Evolutionary conservation across 768 basidiomycete species (phyloP), one percentile per base, ranked within the genome.

Genomic region (Suillus bovinus): DNA sequence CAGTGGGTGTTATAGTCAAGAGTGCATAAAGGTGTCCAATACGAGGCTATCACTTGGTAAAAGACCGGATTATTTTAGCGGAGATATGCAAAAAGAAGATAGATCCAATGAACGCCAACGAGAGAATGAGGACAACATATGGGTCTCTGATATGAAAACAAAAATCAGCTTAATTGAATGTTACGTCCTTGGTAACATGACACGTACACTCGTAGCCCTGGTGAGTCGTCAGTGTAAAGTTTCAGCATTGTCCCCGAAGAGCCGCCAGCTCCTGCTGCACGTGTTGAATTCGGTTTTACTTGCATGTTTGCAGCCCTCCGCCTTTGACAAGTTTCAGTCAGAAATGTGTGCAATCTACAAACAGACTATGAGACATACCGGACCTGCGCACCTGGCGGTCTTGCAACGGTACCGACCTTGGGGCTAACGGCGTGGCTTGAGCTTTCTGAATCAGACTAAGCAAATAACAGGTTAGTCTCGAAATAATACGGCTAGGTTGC

Each of bases 51-150:
- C 82, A 95, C 77, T 93, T 94, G 67, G 92, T 89, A 77, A 96
- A 93, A 52, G 87, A 86, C 65, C 92, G 88, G 75, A 96, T 93
- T 75, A 96, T 82, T 80, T 96, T 96, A 68, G 95, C 94, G 49
- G 93, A 90, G 74, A 97, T 96, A 76, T 98, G 96, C 46, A 97
- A 90, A 89, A 96, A 97, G 87, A 98, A 97, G 74, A 97, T 96
- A 62, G 94, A 96, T 42, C 89, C 95, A 79, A 98, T 97, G 83
- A 98, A 98, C 22, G 93, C 93, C 59, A 98, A 86, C 39, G 96
- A 96, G 22, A 98, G 87, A 69, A 98, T 91, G 63, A 98, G 87
- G 66, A 97, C 95, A 69, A 97, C 95, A 80, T 93, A 98, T 5
- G 96, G 96, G 77, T 98, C 96, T 65, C 95, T 98, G 10, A 39